A percentile compares a stretch with the other conserved stretches of the same genome.
Evolutionary conservation across 1,284 basidiomycete genomes (phyloP).

Genomic region (Meira miltonrushii): DNA sequence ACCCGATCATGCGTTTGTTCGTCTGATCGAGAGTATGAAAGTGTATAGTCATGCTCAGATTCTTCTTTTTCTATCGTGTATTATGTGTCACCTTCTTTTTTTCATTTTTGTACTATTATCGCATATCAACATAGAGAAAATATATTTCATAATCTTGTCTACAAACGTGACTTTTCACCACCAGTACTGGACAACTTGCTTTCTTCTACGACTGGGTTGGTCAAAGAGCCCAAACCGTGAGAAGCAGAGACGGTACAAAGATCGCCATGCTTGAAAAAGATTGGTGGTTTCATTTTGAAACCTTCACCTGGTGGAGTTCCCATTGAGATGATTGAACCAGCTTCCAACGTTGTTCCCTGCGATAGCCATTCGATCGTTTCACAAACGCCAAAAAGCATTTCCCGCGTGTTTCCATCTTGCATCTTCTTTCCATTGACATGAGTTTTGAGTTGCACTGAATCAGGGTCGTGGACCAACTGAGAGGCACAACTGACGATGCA

Average conservation of each 20-base stretch:
- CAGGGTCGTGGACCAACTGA: slow-evolving; percentile 65
- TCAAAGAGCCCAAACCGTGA: slow-evolving; percentile 60
- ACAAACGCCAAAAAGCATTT: slow-evolving; percentile 41
- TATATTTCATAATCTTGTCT: not conserved
- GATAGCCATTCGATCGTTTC: slow-evolving; percentile 30
- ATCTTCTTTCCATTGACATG: slow-evolving; percentile 43
- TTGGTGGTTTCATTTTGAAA: slow-evolving; percentile 65
- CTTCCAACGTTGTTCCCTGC: slow-evolving; percentile 66
- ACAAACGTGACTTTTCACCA: slow-evolving; percentile 5
- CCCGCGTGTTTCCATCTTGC: slow-evolving; percentile 67
- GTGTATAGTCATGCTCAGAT: not conserved
- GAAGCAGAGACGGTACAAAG: slow-evolving; percentile 61
- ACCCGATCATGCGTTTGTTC: slow-evolving; percentile 27
- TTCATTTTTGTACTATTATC: too few species aligned
- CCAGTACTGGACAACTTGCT: slow-evolving; percentile 19
- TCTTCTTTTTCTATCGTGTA: slow-evolving; percentile 1
- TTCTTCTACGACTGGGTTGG: slow-evolving; percentile 70
- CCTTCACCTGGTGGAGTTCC: slow-evolving; percentile 60
- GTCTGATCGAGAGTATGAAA: slow-evolving; percentile 6
- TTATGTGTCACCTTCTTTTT: not conserved
- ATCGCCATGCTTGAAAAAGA: slow-evolving; percentile 72
- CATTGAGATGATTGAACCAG: slow-evolving; percentile 75
- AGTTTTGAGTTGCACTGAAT: slow-evolving; percentile 63
- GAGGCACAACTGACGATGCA: slow-evolving; percentile 41
- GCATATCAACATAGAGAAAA: too few species aligned